Base-by-base conservation (phyloP, 257 asterid species). In the Prunella vulgaris region DNA sequence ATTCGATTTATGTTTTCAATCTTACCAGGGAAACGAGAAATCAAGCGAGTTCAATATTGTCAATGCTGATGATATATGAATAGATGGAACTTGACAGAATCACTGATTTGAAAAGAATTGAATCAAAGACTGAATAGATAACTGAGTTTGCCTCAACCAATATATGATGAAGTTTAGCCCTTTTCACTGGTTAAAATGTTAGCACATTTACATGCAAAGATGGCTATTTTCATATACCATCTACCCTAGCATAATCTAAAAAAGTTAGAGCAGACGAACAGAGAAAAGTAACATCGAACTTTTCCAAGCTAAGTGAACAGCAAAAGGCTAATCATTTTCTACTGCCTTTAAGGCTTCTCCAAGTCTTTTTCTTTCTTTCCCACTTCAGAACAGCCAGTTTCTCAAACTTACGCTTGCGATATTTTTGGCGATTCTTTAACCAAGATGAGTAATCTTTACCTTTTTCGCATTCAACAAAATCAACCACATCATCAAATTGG, bases 401-500 rank as follows among this genome's bases (percentile, higher is more conserved):
- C 78, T 83, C 84, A 33, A 69, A 74, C 73, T 66, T 88, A 90
- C 90, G 74, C 76, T 62, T 85, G 21, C 90, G 78, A 71, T 56
- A 87, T 73, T 65, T 79, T 66, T 73, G 52, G 6, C 94, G 85
- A 72, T 83, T 82, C 84, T 81, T 87, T 69, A 90, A 62, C 95
- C 95, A 90, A 49, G 48, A 46, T 14, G 84, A 30, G 78, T 87
- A 93, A 72, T 90, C 89, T 83, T 88, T 90, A 44, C 92, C 90
- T 61, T 67, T 72, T 68, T 84, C 74, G 77, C 96, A 90, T 80
- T 82, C 92, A 20, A 90, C 70, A 74, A 87, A 90, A 74, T 74
- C 84, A 58, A 77, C 83, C 56, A 93, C 74, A 62, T 85, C 95
- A 68, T 85, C 90, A 68, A 80, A 70, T 64, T 80, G 71, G 22